These are phyloP conservation scores for Alternaria arbusti DNA, from an alignment of 2,329 filamentous ascomycete genomes.

Conservation along the genomic window DNA sequence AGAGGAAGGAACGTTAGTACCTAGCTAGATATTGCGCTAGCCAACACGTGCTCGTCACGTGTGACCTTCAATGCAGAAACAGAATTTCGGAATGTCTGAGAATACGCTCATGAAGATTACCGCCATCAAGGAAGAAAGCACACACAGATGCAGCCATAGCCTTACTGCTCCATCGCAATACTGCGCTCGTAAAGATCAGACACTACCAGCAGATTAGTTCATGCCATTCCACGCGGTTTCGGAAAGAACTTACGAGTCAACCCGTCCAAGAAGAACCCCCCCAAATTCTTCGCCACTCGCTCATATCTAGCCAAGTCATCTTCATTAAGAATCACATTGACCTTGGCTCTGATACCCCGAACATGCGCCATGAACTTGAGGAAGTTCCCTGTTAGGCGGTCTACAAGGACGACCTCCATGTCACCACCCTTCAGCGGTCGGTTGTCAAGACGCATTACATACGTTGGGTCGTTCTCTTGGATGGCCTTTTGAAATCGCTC, in stretches of 20 bases:
- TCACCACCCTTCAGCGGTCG: constrained; percentile 8
- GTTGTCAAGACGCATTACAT: constrained; percentile 25
- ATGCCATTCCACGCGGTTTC: not conserved
- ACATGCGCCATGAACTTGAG: constrained; percentile 26
- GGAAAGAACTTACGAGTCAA: constrained; percentile 15
- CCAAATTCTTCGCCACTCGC: constrained; percentile 9
- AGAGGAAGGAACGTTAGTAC: not conserved
- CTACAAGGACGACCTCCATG: constrained; percentile 23
- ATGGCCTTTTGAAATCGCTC: constrained; percentile 21
- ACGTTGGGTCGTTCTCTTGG: constrained; percentile 12
- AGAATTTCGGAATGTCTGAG: not conserved
- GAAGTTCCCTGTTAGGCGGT: constrained; percentile 23
- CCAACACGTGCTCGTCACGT: not conserved
- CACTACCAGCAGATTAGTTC: constrained; percentile 11
- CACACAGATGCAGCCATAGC: not conserved
- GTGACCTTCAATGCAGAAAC: not conserved
- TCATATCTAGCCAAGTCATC: constrained; percentile 11
- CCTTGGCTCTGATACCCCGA: constrained; percentile 19
- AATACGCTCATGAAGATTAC: not conserved
- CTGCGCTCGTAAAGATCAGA: constrained; percentile 19
- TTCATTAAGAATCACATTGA: constrained; percentile 10
- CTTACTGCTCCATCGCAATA: not conserved
- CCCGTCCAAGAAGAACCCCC: constrained; percentile 20
- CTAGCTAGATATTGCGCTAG: not conserved
- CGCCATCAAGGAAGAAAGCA: not conserved